phyloP scores from a whole-genome alignment of 129 eudicot species.

The Flaveria trinervia region DNA sequence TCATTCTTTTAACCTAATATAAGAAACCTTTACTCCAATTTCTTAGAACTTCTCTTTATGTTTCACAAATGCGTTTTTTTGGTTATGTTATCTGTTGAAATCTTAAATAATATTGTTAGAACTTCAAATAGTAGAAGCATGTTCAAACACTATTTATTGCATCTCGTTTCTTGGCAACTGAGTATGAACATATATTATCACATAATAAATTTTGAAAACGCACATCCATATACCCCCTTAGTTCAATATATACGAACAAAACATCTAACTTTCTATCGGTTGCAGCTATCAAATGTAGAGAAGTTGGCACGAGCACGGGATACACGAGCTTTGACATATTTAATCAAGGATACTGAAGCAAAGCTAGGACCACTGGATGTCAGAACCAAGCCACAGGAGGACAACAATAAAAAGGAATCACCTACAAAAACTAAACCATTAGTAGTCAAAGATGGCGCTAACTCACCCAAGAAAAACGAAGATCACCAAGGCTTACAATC shows the following conservation, averaged over 20 bases:
- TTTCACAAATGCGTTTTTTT: neutral
- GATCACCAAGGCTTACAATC: slow-evolving; percentile 6
- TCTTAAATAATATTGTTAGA: neutral
- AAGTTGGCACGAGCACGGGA: slow-evolving; percentile 66
- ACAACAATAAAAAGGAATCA: slow-evolving; percentile 22
- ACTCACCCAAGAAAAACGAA: slow-evolving; percentile 26
- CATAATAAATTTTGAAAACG: neutral
- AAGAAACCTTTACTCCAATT: neutral
- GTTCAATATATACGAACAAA: neutral
- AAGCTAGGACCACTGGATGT: slow-evolving; percentile 64
- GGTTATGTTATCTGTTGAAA: neutral
- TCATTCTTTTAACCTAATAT: neutral
- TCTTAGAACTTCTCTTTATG: neutral
- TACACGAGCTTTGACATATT: slow-evolving; percentile 57
- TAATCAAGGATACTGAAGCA: slow-evolving; percentile 64
- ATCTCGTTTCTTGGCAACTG: neutral
- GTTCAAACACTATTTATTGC: neutral
- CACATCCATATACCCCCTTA: neutral
- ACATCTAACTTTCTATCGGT: slow-evolving; percentile 16
- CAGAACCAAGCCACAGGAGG: slow-evolving; percentile 29
- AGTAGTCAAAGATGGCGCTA: slow-evolving; percentile 22
- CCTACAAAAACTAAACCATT: slow-evolving; percentile 24
- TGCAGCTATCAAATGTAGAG: slow-evolving; percentile 56
- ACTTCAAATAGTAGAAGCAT: neutral
- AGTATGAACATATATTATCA: neutral